phyloP scores from a whole-genome alignment of 805 yeast genomes.

The Zygoascus tannicola region DNA sequence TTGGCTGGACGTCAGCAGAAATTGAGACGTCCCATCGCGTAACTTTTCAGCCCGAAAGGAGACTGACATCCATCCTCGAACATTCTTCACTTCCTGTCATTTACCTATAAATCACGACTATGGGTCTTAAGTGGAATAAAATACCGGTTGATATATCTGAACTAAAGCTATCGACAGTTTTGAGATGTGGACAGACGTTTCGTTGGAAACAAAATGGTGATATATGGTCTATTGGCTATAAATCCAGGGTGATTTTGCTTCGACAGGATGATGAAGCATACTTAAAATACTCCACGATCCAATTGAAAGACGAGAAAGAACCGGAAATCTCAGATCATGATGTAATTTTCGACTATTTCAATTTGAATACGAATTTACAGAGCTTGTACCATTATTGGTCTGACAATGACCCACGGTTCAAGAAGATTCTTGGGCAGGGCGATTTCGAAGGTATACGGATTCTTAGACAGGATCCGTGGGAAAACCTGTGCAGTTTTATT shows the following conservation, averaged over 20 bases:
- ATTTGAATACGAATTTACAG: constrained; percentile 46
- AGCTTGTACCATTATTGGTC: constrained; percentile 57
- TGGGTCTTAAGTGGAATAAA: constrained; percentile 16
- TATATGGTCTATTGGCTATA: constrained; percentile 44
- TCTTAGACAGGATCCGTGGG: constrained; percentile 95
- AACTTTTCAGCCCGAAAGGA: too few relatives aligned
- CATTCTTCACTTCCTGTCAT: too few relatives aligned
- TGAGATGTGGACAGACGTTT: constrained; percentile 81
- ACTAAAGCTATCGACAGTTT: constrained; percentile 50
- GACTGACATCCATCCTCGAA: too few relatives aligned
- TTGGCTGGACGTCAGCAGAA: too few relatives aligned
- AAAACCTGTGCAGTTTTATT: constrained; percentile 77
- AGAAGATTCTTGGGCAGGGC: constrained; percentile 20
- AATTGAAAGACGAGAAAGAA: constrained; percentile 12
- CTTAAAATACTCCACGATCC: constrained; percentile 14
- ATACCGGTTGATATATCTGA: constrained; percentile 31
- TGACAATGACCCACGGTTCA: constrained; percentile 42
- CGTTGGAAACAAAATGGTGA: constrained; percentile 59
- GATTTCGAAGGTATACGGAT: constrained; percentile 66
- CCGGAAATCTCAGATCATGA: constrained; percentile 25
- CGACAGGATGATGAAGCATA: constrained; percentile 46
- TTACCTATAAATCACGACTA: neutral
- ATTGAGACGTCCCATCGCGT: too few relatives aligned
- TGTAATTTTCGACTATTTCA: constrained; percentile 60
- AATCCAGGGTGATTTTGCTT: constrained; percentile 53